Base-by-base conservation (phyloP, 192 early-diverging fungal genomes). In the Kickxella alabastrina region DNA sequence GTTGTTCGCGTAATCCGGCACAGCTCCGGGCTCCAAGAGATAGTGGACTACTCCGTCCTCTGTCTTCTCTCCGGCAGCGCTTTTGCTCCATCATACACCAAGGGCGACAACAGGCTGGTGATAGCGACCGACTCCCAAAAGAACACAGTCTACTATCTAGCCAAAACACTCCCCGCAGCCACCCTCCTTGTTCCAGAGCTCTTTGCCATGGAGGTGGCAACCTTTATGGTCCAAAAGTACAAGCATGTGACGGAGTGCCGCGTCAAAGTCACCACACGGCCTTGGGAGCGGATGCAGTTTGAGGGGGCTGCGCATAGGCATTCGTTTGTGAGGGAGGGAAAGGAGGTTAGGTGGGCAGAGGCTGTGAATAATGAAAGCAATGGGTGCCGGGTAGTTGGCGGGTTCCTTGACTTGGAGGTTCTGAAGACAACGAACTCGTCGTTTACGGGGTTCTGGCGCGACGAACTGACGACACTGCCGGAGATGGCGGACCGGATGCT, bases 341-440 rank as follows among this genome's bases (percentile, higher is more conserved):
- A 85, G 35, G 82, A 86, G 55, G 72, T 79, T 19, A 78, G 82
- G 41, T 85, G 81, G 62, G 81, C 85, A 32, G 66, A 80, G 35
- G 68, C 88, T 7, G 47, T 41, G 48, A 63, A 37, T 47, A 65
- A 65, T 37, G 58, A 57, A 4, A 53, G 52, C 17, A 42, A 43
- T 6, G 31, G 1, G 10, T 34, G 13, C 13, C 49, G 54, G 34
- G 58, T 48, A 2, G 67, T 80, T 10, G 89, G 87, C 27, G 87
- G 87, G 9, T 77, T 91, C 46, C 73, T 72, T 43, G 83, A 84
- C 21, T 60, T 91, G n/a, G 65, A 85, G 43, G 85, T 91, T 25
- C 80, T 91, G 44, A 91, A 91, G 79, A 87, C 89, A 35, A 91
- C 89, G 22, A 87, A 87, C 43, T 91, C 89, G 14, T 72, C 86